Base-by-base conservation (phyloP, 306 rosid genomes). In the Psophocarpus tetragonolobus region DNA sequence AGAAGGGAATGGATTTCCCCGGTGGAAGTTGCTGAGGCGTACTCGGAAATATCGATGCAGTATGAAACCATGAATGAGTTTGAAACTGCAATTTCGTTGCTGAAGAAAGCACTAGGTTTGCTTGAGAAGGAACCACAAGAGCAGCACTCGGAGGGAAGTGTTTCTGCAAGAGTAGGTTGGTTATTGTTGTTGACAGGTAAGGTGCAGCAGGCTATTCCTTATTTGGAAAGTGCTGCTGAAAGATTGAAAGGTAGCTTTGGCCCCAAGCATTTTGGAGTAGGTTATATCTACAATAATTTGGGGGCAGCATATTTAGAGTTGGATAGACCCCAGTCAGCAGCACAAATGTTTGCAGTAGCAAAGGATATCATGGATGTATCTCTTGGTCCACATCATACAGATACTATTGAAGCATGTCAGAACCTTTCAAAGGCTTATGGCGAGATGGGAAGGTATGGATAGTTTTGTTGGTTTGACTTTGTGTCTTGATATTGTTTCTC, bases 271-370 rank as follows among this genome's bases (percentile, higher is more conserved):
- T 94, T 90, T 85, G 98, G 97, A 78, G 92, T 94, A 13, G 97
- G 96, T 42, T 94, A 94, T 74, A 89, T 94, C 51, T 94, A 92
- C 90, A 94, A 92, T 87, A 94, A 94, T 78, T 85, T 94, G 75
- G 98, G 97, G 71, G 97, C 98, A 30, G 98, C 98, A 30, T 92
- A 90, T 85, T 83, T 94, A 81, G 97, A 94, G 82, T 86, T 94
- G 83, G 93, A 88, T 75, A 89, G 97, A 81, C 96, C 95, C 68
- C 96, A 94, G 84, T 92, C 98, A 13, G 97, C 98, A 58, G 97
- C 95, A 0, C 98, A 94, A 80, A 92, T 90, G 97, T 92, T 94
- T 82, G 97, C 96, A 0, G 87, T 94, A 23, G 96, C 97, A 17
- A 92, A 89, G 87, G 98, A 94, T 82, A 90, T 94, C 82, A 92